phyloP scores from a whole-genome alignment of 2,329 filamentous ascomycete species.

The Sporothrix globosa region DNA sequence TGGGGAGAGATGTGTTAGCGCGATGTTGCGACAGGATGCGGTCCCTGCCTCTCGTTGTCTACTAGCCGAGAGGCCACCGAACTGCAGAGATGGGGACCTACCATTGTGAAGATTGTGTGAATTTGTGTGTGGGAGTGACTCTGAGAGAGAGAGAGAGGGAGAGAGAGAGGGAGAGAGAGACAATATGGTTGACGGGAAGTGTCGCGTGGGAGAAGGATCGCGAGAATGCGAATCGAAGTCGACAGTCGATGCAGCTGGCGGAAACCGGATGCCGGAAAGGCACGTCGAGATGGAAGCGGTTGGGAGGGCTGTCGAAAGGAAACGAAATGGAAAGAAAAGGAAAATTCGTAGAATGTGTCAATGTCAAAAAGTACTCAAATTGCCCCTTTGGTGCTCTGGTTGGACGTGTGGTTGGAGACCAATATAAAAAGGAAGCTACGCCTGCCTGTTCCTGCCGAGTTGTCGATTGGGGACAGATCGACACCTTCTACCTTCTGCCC shows the following conservation, averaged over 20 bases:
- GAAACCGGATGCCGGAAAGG: not conserved
- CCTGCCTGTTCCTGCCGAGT: not conserved
- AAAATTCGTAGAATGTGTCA: not conserved
- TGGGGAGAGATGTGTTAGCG: constrained; percentile 42
- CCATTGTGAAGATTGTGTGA: constrained; percentile 35
- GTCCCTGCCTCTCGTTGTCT: not conserved
- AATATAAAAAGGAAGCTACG: constrained; percentile 24
- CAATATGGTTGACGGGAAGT: not conserved
- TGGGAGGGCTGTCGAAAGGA: not conserved
- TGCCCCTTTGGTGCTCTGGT: constrained; percentile 6
- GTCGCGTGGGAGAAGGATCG: constrained; percentile 1
- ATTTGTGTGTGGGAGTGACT: too few relatives aligned
- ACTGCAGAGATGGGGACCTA: constrained; percentile 18
- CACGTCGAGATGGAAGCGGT: not conserved
- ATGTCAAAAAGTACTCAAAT: not conserved
- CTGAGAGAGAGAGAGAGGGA: too few relatives aligned
- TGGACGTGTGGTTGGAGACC: not conserved
- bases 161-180: too few relatives aligned
- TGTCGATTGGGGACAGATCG: constrained; percentile 25
- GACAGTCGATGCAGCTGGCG: not conserved
- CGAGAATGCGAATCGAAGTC: constrained; percentile 5
- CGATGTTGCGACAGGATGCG: not conserved
- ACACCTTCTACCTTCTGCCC: not conserved
- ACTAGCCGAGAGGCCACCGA: not conserved
- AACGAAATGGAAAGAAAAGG: not conserved